A percentile compares a stretch with the other conserved stretches of the same genome.
These are phyloP conservation scores for Brassica balearica DNA, from an alignment of 441 rosid genomes.

Conservation along the genomic window DNA sequence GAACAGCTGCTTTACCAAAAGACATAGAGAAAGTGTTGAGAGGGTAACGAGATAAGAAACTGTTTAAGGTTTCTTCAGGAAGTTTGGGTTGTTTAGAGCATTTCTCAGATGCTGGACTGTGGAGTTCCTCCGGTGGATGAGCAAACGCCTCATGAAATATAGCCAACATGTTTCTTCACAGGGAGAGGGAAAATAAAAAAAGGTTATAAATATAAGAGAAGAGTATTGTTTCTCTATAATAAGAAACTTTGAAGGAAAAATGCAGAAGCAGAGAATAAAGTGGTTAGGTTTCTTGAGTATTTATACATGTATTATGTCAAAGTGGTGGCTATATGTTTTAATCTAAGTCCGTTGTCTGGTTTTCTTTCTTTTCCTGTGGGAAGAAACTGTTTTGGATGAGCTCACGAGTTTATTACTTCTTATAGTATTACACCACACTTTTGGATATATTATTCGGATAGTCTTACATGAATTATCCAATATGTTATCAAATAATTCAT, in stretches of 20 bases:
- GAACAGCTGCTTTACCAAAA: conserved; percentile 64
- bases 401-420: not conserved
- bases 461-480: too few relatives aligned
- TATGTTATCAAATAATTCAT: too few relatives aligned
- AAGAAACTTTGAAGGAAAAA: not conserved
- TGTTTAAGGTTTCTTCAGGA: conserved; percentile 62
- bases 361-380: conserved; percentile 31
- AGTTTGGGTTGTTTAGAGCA: conserved; percentile 63
- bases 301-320: too few relatives aligned
- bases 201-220: not conserved
- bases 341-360: conserved; percentile 12
- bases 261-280: not conserved
- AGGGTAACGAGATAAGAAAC: conserved; percentile 60
- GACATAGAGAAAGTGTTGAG: conserved; percentile 62
- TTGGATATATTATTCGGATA: too few relatives aligned
- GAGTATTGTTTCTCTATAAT: not conserved
- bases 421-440: too few relatives aligned
- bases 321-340: conserved; percentile 30
- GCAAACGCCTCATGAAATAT: conserved; percentile 76
- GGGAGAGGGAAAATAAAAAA: not conserved
- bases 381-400: conserved; percentile 31
- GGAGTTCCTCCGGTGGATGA: conserved; percentile 86
- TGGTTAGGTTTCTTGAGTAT: conserved; percentile 9
- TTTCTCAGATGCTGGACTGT: conserved; percentile 75
- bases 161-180: conserved; percentile 60